Percentiles rank a stretch among this genome's conserved stretches.
These are phyloP conservation scores for Aspergillus fijiensis DNA, from an alignment of 2,329 filamentous ascomycete genomes.

Conservation along the genomic window DNA sequence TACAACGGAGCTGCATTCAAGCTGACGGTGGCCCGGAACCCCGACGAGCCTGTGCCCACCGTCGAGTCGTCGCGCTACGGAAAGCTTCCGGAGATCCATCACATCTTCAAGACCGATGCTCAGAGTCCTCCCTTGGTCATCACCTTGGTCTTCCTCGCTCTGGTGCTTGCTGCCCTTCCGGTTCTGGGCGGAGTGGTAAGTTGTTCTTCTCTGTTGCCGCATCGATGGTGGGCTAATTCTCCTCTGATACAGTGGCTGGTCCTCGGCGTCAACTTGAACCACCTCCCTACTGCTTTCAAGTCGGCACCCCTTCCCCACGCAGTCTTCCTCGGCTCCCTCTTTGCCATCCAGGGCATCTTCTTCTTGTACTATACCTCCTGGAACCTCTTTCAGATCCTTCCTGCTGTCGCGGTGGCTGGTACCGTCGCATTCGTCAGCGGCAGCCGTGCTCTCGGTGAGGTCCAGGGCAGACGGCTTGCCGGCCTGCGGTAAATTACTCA, in stretches of 20 bases:
- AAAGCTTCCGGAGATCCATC: conserved; percentile 79
- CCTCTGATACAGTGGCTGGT: conserved; percentile 64
- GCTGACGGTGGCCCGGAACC: conserved; percentile 64
- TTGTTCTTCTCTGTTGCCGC: conserved; percentile 12
- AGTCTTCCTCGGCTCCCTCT: conserved; percentile 81
- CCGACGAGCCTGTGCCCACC: conserved; percentile 58
- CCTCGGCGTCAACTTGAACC: conserved; percentile 79
- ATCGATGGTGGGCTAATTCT: conserved; percentile 6
- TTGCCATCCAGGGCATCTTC: conserved; percentile 88
- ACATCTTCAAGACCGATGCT: conserved; percentile 80
- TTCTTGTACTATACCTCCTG: conserved; percentile 91
- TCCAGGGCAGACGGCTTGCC: conserved; percentile 80
- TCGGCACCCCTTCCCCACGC: conserved; percentile 77
- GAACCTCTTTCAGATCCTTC: conserved; percentile 88
- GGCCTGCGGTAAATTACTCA: conserved; percentile 56
- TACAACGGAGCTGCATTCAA: conserved; percentile 72
- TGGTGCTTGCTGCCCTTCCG: conserved; percentile 72
- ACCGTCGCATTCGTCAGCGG: conserved; percentile 79
- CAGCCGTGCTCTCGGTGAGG: conserved; percentile 85
- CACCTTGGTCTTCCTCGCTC: conserved; percentile 72
- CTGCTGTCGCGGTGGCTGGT: conserved; percentile 67
- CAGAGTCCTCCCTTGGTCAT: conserved; percentile 78
- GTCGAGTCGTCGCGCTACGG: conserved; percentile 78
- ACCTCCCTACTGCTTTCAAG: conserved; percentile 72
- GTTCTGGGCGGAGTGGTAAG: conserved; percentile 69